Evolutionary conservation across 441 rosid genomes (phyloP).

Genomic region (Sinapis alba): DNA sequence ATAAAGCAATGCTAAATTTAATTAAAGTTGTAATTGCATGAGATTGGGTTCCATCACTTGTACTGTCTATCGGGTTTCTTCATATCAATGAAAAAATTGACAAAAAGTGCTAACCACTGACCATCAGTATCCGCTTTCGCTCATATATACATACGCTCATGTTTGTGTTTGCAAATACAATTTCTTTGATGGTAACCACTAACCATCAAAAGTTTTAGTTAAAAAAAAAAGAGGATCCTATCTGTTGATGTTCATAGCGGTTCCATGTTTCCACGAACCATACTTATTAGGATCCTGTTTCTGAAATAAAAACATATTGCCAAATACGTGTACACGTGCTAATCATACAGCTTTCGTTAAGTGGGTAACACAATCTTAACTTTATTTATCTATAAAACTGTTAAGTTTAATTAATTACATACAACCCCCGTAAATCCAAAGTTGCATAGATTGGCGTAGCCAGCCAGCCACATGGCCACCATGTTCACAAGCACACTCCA

Average conservation of each 20-base stretch:
- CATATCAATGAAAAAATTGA: too few relatives aligned
- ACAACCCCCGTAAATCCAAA: background rate
- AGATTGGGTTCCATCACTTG: too few relatives aligned
- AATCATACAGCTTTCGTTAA: background rate
- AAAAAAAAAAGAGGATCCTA: background rate
- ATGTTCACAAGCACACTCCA: conserved; percentile 13
- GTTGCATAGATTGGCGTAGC: conserved; percentile 18
- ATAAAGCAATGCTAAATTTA: too few relatives aligned
- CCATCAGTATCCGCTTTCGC: too few relatives aligned
- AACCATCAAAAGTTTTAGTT: background rate
- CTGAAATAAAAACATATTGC: background rate
- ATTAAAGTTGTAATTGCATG: too few relatives aligned
- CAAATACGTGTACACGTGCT: background rate
- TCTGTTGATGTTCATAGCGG: background rate
- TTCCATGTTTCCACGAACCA: background rate
- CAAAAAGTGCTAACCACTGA: too few relatives aligned
- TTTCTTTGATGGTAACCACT: background rate
- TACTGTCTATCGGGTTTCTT: too few relatives aligned
- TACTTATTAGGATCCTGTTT: background rate
- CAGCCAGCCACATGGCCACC: conserved; percentile 16
- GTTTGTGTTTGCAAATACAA: background rate
- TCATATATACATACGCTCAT: background rate
- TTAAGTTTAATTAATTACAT: background rate
- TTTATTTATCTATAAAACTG: background rate
- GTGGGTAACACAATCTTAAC: background rate